These are phyloP conservation scores for Mycena chlorophos DNA, from an alignment of 768 basidiomycete genomes.

Conservation along the genomic window DNA sequence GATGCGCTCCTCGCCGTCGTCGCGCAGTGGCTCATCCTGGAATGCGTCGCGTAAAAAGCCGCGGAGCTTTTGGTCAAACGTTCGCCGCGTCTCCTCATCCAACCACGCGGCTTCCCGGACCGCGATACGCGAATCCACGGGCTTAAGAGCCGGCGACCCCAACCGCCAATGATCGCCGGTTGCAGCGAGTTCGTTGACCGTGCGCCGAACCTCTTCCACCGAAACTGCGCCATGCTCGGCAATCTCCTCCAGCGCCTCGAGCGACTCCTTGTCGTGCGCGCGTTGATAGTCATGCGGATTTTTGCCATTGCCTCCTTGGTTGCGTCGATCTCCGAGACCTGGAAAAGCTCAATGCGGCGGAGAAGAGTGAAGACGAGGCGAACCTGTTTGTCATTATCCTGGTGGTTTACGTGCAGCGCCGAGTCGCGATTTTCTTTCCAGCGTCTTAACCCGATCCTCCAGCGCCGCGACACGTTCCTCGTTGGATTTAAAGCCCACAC, in stretches of 20 bases:
- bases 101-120: constrained; percentile 1
- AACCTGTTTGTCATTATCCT: constrained; percentile 8
- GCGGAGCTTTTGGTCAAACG: constrained; percentile 1
- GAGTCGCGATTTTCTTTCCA: constrained; percentile 1
- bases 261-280: constrained; percentile 6
- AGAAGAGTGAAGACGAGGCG: background rate
- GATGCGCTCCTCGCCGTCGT: constrained; percentile 3
- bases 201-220: background rate
- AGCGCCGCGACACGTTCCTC: no score
- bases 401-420: background rate
- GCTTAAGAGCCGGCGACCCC: constrained; percentile 5
- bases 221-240: background rate
- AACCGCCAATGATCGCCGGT: constrained; percentile 9
- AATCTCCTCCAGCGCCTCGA: background rate
- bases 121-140: background rate
- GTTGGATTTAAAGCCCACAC: no score
- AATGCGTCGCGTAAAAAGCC: constrained; percentile 1
- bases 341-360: background rate
- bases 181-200: background rate
- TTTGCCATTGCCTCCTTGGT: constrained; percentile 16
- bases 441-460: no score
- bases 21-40: background rate
- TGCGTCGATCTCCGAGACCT: constrained; percentile 7
- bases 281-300: constrained; percentile 18
- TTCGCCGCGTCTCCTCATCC: background rate